Evolutionary conservation across 2,329 filamentous ascomycete genomes (phyloP).

Genomic region (Talaromyces sp.): DNA sequence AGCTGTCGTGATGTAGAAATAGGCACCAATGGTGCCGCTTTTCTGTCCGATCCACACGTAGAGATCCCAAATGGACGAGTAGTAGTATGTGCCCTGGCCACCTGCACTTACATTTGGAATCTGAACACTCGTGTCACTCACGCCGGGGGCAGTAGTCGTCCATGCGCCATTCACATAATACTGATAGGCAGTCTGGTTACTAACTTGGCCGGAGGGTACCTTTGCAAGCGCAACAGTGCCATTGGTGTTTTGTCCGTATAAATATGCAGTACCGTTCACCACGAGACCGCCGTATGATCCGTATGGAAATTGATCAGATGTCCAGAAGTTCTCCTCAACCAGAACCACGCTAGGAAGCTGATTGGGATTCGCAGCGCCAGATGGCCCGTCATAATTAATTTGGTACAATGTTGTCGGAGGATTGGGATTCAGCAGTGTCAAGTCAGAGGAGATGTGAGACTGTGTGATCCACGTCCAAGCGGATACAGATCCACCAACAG

Average conservation of each 20-base stretch:
- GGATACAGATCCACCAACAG: conserved; percentile 7
- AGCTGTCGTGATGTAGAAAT: conserved; percentile 19
- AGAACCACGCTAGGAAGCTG: conserved; percentile 17
- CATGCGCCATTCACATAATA: conserved; percentile 5
- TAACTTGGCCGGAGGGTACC: neutral
- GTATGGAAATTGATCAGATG: conserved; percentile 16
- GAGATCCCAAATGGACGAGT: conserved; percentile 19
- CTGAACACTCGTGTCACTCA: conserved; percentile 11
- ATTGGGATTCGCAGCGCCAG: neutral
- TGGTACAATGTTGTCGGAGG: conserved; percentile 19
- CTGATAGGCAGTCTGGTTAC: conserved; percentile 4
- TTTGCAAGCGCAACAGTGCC: conserved; percentile 5
- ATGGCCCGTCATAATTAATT: conserved; percentile 14
- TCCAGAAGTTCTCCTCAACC: conserved; percentile 19
- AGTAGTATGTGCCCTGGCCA: conserved; percentile 26
- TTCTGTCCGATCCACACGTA: conserved; percentile 28
- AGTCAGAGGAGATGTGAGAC: conserved; percentile 12
- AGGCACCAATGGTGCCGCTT: conserved; percentile 16
- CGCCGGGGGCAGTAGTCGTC: conserved; percentile 1
- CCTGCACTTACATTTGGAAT: conserved; percentile 23
- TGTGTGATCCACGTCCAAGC: conserved; percentile 21
- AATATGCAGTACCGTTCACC: conserved; percentile 3
- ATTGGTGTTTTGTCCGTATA: conserved; percentile 3
- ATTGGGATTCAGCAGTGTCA: conserved; percentile 14
- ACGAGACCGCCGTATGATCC: neutral